A percentile compares a stretch with the other conserved stretches of the same genome.
phyloP scores from a whole-genome alignment of 2,329 filamentous ascomycete genomes.

The Xylariaceae sp. region DNA sequence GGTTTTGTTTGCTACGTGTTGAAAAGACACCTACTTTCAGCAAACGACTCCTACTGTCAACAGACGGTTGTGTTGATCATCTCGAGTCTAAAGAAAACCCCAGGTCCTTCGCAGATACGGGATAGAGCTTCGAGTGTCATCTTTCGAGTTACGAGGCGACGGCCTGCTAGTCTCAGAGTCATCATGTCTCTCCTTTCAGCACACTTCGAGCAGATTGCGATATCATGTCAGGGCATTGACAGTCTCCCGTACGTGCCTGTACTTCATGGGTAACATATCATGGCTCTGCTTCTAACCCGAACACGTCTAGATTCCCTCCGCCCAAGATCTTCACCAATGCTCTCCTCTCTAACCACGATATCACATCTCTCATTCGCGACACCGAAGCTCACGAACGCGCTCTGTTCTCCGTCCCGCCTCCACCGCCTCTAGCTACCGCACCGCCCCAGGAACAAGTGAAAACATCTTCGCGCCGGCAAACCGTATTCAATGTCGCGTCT shows the following conservation, averaged over 20 bases:
- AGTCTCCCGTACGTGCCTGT: conserved; percentile 56
- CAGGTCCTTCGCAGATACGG: not conserved
- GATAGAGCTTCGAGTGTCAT: not conserved
- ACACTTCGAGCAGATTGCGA: conserved; percentile 71
- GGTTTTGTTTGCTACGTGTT: not conserved
- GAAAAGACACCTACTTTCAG: not conserved
- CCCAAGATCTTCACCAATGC: conserved; percentile 97
- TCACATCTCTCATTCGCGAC: conserved; percentile 89
- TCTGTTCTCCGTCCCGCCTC: conserved; percentile 83
- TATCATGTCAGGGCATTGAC: conserved; percentile 71
- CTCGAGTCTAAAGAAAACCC: not conserved
- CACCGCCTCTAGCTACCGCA: conserved; percentile 45
- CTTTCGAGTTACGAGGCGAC: not conserved
- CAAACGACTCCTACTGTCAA: not conserved
- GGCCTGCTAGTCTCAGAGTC: conserved; percentile 12
- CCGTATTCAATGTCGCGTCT: conserved; percentile 60
- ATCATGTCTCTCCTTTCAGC: conserved; percentile 63
- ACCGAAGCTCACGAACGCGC: conserved; percentile 92
- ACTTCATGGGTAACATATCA: not conserved
- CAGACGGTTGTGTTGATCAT: not conserved
- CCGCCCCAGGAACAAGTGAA: conserved; percentile 42
- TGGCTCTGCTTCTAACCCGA: conserved; percentile 3
- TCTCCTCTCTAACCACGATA: conserved; percentile 80
- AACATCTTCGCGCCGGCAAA: conserved; percentile 51
- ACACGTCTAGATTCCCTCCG: conserved; percentile 63